Base-by-base conservation (phyloP, 352 stramenopile species). In the Phytophthora pini region DNA sequence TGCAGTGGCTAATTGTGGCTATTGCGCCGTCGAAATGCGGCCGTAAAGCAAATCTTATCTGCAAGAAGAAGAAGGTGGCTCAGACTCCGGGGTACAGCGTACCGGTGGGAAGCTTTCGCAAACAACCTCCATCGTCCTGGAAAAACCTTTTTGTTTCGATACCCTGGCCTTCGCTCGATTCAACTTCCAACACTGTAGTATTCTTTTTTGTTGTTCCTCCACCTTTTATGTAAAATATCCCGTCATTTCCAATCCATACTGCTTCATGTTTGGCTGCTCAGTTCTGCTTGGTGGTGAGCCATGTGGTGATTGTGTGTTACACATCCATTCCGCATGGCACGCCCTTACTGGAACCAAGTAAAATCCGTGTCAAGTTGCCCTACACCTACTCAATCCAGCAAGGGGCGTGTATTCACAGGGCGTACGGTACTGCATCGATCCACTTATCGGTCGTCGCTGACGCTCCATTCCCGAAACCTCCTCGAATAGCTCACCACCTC, bases 391-490 rank as follows among this genome's bases (percentile, higher is more conserved):
- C 40, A 43, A 43, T 43, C 38, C 38, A 43, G 38, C 40, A 46
- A 36, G 9, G 31, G 31, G 31, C 31, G 31, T 36, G 31, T 36
- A 36, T 36, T 36, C 31, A 11, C 31, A 36, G 2, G 9, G 31
- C 9, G 11, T 36, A 36, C 31, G 10, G 31, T 36, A 36, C 31
- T 36, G 43, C 43, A n/a, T 12, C 15, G 43, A 49, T 49, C 43
- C 43, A 43, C 38, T 43, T 43, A 11, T 9, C 22, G 45, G 20
- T 45, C 17, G 13, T n/a, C 26, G 8, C 49, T 65, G 56, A 65
- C 63, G 51, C 50, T 55, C 49, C 63, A 76, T 76, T 76, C 53
- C 51, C 15, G 36, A 76, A 76, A 72, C 56, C 48, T 68, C 53
- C 38, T 67, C 56, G 15, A 65, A 39, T 38, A 53, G 50, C 48